These are phyloP conservation scores for Debaryomycetaceae sp. DNA, from an alignment of 1,139 yeast species.

Conservation along the genomic window DNA sequence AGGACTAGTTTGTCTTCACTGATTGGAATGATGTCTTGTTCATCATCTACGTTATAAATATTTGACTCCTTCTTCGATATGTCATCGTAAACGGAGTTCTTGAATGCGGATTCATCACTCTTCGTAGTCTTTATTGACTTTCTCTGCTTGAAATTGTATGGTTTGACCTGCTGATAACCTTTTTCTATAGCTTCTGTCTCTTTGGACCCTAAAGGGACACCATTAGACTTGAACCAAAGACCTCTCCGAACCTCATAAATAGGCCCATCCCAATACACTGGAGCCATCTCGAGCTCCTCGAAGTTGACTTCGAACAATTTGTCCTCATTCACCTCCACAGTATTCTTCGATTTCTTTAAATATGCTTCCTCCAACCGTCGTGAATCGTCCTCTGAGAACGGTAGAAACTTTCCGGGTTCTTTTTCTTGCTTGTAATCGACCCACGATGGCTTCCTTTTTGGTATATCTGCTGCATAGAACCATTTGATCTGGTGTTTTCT, in stretches of 20 bases:
- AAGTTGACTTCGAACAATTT: slow-evolving; percentile 71
- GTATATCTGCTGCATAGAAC: slow-evolving; percentile 83
- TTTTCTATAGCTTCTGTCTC: slow-evolving; percentile 59
- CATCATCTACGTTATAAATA: slow-evolving; percentile 14
- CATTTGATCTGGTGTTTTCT: slow-evolving; percentile 36
- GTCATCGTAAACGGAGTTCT: background rate
- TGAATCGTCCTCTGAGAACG: slow-evolving; percentile 67
- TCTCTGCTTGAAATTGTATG: slow-evolving; percentile 8
- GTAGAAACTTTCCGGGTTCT: slow-evolving; percentile 60
- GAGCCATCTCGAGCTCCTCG: slow-evolving; percentile 48
- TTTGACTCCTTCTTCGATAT: background rate
- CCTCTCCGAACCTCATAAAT: slow-evolving; percentile 81
- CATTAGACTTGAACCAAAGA: slow-evolving; percentile 69
- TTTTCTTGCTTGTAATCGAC: slow-evolving; percentile 44
- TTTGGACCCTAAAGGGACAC: slow-evolving; percentile 53
- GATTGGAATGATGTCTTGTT: slow-evolving; percentile 29
- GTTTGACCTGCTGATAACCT: slow-evolving; percentile 40
- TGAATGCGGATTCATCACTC: slow-evolving; percentile 8
- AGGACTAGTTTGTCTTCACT: slow-evolving; percentile 29
- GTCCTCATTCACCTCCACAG: slow-evolving; percentile 75
- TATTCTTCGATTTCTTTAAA: slow-evolving; percentile 12
- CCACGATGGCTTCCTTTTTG: slow-evolving; percentile 63
- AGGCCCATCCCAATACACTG: slow-evolving; percentile 91
- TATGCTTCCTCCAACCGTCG: slow-evolving; percentile 52
- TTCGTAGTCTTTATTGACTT: slow-evolving; percentile 4